Evolutionary conservation across 108 stramenopile genomes (phyloP).

Genomic region (Skeletonema marinoi): DNA sequence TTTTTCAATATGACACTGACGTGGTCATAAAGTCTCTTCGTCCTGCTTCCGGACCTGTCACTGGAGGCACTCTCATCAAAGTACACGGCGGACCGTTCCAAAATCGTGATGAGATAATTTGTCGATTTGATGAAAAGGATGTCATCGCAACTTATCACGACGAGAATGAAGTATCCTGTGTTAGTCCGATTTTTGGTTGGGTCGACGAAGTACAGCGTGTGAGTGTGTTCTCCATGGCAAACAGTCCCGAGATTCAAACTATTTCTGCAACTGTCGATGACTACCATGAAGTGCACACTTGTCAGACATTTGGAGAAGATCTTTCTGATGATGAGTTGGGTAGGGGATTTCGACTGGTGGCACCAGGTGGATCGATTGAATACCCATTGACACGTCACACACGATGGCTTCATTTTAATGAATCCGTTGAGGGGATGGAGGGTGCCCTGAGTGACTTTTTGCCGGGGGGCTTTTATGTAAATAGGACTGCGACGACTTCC

Average conservation of each 20-base stretch:
- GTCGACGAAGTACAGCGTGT: conserved; percentile 48
- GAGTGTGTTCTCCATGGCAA: conserved; percentile 43
- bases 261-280: conserved; percentile 38
- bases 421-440: conserved; percentile 34
- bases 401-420: conserved; percentile 40
- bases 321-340: conserved; percentile 32
- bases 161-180: conserved; percentile 17
- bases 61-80: conserved; percentile 34
- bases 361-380: conserved; percentile 22
- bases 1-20: conserved; percentile 45
- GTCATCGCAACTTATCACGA: conserved; percentile 36
- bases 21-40: conserved; percentile 15
- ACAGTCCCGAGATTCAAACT: conserved; percentile 46
- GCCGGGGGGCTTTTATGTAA: conserved; percentile 32
- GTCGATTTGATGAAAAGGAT: conserved; percentile 45
- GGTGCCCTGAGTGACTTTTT: conserved; percentile 39
- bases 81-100: conserved; percentile 38
- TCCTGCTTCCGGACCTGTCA: conserved; percentile 36
- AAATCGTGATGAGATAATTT: conserved; percentile 21
- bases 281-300: conserved; percentile 40
- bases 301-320: conserved; percentile 10
- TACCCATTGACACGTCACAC: conserved; percentile 30
- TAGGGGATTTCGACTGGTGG: conserved; percentile 35
- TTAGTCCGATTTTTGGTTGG: conserved; percentile 29
- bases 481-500: conserved; percentile 16